Conservation (phyloP, 208 protist genomes). For the Trichomonas tenax region DNA sequence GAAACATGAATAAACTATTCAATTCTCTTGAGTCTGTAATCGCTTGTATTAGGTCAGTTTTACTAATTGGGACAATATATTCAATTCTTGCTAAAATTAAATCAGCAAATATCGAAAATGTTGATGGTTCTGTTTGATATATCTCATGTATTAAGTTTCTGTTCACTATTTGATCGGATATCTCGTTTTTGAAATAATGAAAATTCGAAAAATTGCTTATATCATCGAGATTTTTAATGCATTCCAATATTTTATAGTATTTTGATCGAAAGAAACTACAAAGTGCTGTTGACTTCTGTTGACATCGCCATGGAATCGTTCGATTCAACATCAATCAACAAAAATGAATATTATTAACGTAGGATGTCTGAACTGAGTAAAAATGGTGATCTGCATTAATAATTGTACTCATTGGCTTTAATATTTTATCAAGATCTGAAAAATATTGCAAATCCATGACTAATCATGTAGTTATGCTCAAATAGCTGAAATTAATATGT, state of each 20-base stretch:
- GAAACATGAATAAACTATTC: background rate
- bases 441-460: too few relatives aligned
- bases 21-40: background rate
- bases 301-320: background rate
- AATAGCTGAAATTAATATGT: too few relatives aligned
- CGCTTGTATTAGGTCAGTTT: background rate
- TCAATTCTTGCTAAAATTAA: background rate
- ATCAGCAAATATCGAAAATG: background rate
- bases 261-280: background rate
- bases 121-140: background rate
- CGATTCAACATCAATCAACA: background rate
- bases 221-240: background rate
- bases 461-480: too few relatives aligned
- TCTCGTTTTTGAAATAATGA: background rate
- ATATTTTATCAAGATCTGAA: too few relatives aligned
- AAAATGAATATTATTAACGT: background rate
- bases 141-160: background rate
- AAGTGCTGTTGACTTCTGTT: background rate
- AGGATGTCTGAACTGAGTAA: too few relatives aligned
- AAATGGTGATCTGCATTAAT: too few relatives aligned
- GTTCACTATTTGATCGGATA: background rate
- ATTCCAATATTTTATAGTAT: background rate
- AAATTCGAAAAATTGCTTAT: background rate
- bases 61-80: background rate
- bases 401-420: too few relatives aligned